These are phyloP conservation scores for Solanum microdontum DNA, from an alignment of 257 asterid species.

Conservation along the genomic window DNA sequence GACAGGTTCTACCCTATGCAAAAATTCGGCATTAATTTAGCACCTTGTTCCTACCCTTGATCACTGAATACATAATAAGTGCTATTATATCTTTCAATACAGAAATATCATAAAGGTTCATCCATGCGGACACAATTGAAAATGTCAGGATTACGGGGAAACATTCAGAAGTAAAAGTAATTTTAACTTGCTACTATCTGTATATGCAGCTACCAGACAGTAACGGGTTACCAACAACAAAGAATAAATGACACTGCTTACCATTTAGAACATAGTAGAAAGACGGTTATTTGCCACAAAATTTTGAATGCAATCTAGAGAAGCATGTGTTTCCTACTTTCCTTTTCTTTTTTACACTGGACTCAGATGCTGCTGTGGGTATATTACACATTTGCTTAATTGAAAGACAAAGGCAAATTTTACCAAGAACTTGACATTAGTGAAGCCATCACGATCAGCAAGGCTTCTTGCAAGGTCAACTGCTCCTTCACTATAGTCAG, in stretches of 20 bases:
- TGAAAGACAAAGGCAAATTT: background rate
- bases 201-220: background rate
- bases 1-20: background rate
- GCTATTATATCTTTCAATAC: background rate
- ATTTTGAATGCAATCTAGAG: background rate
- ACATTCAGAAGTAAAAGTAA: background rate
- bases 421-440: slow-evolving; percentile 74
- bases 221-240: background rate
- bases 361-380: background rate
- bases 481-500: slow-evolving; percentile 94
- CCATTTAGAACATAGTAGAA: background rate
- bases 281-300: background rate
- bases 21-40: background rate
- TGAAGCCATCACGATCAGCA: slow-evolving; percentile 78
- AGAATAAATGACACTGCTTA: background rate
- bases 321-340: background rate
- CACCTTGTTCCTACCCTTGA: background rate
- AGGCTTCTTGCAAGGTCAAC: slow-evolving; percentile 75
- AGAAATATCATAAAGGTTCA: background rate
- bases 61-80: background rate
- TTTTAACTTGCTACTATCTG: background rate
- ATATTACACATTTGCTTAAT: background rate
- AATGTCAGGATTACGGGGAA: background rate
- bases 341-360: background rate
- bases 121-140: background rate